Conservation (phyloP, 2,329 filamentous ascomycete genomes). For the Verticillium nonalfalfae region DNA sequence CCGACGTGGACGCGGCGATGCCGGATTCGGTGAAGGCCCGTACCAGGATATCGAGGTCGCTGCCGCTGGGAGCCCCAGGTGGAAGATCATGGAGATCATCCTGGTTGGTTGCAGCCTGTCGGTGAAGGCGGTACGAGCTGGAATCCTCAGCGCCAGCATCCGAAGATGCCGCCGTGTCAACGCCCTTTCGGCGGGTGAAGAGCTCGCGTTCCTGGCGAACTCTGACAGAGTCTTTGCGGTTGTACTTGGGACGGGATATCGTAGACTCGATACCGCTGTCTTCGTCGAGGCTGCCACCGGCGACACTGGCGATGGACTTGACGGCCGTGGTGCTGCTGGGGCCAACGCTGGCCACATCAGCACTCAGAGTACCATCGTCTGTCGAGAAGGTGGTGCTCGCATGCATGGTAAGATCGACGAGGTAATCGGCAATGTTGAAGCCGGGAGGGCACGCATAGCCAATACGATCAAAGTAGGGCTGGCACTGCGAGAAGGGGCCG, state of each 20-base stretch:
- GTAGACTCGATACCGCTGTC: constrained; percentile 52
- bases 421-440: constrained; percentile 97
- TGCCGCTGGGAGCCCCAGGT: constrained; percentile 54
- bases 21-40: constrained; percentile 70
- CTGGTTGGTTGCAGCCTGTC: constrained; percentile 40
- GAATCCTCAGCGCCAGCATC: constrained; percentile 45
- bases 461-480: constrained; percentile 85
- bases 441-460: constrained; percentile 92
- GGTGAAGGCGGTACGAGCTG: constrained; percentile 45
- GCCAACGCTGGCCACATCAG: constrained; percentile 61
- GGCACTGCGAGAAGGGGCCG: constrained; percentile 81
- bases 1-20: constrained; percentile 65
- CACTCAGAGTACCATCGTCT: constrained; percentile 46
- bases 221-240: constrained; percentile 74
- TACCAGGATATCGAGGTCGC: constrained; percentile 78
- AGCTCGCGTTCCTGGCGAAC: constrained; percentile 84
- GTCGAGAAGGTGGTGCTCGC: constrained; percentile 59
- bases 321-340: constrained; percentile 83
- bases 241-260: constrained; percentile 58
- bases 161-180: constrained; percentile 57
- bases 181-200: constrained; percentile 69
- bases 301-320: constrained; percentile 84
- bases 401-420: constrained; percentile 97
- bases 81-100: constrained; percentile 65
- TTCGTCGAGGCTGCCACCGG: constrained; percentile 66